These are phyloP conservation scores for Raffaelea arxii DNA, from an alignment of 2,329 filamentous ascomycete genomes.

Conservation along the genomic window DNA sequence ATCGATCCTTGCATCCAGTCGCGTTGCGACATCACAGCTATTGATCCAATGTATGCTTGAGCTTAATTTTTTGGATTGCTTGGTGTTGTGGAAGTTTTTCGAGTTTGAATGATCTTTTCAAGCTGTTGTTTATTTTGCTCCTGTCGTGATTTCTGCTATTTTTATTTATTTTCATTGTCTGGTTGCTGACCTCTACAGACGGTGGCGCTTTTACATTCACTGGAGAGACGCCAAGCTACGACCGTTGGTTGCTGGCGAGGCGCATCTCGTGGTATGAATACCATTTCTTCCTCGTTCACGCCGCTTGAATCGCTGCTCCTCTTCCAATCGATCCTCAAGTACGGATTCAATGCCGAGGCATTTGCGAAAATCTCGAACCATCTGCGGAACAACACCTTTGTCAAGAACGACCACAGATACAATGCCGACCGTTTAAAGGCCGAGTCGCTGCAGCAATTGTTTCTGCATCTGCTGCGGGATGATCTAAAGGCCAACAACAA, in stretches of 20 bases:
- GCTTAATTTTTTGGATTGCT: too few species aligned
- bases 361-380: conserved; percentile 37
- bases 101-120: background rate
- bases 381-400: conserved; percentile 62
- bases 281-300: conserved; percentile 17
- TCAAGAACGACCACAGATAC: conserved; percentile 61
- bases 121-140: background rate
- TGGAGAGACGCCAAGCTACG: conserved; percentile 21
- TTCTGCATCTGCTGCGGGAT: conserved; percentile 65
- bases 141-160: background rate
- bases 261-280: conserved; percentile 25
- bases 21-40: background rate
- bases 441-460: conserved; percentile 70
- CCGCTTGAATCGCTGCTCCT: conserved; percentile 25
- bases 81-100: background rate
- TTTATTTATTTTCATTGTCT: too few species aligned
- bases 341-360: conserved; percentile 19
- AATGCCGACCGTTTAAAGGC: conserved; percentile 66
- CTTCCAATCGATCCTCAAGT: conserved; percentile 21
- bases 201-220: conserved; percentile 26
- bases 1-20: background rate
- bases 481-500: conserved; percentile 49
- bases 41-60: too few species aligned
- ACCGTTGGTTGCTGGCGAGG: conserved; percentile 23
- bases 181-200: conserved; percentile 10